Evolutionary conservation across 2,329 filamentous ascomycete species (phyloP), one percentile per base, ranked within the genome.

Genomic region (Clarireedia hainanense): DNA sequence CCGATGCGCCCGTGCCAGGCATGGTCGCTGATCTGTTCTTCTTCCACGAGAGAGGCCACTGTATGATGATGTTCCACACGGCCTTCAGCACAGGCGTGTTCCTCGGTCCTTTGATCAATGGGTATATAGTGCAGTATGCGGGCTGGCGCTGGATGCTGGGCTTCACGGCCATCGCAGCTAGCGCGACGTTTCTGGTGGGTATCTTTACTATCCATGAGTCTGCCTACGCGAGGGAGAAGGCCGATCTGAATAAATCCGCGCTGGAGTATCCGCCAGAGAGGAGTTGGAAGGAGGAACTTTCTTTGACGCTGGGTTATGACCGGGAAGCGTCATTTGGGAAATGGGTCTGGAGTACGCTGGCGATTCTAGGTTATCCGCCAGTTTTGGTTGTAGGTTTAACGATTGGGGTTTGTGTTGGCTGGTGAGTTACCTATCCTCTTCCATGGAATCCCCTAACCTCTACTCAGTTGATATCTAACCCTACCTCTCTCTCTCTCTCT

Each of bases 41-140:
- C 34, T 57, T 66, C 12, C 63, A 71, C 24, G 64, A 71, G 43
- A 64, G 71, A 14, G 72, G 70, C 1, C 64, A 69, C 47, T 69
- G 64, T 46, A 65, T 73, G 64, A 72, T 73, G 70, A 66, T 70
- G 39, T 73, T 74, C 47, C 68, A 72, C 50, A 59, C 71, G 14
- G 69, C 71, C 4, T 58, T 74, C 52, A 66, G 67, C 2, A 61
- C 63, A 10, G 72, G 72, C 3, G 62, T 73, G 9, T 73, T 73
- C 45, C 27, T 30, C 27, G 71, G 72, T 0, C 72, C 72, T 0
- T 49, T 72, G 20, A 73, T 70, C 43, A 69, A 69, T 56, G 65
- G 63, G 1, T 68, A 62, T 46, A 34, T 57, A 17, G 60, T 69
- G 17, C 63, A 66, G 14, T 64, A 68, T 55, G 39, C 59, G 5